Evolutionary conservation across 2,329 filamentous ascomycete genomes (phyloP).

Genomic region (Monosporascus sp.): DNA sequence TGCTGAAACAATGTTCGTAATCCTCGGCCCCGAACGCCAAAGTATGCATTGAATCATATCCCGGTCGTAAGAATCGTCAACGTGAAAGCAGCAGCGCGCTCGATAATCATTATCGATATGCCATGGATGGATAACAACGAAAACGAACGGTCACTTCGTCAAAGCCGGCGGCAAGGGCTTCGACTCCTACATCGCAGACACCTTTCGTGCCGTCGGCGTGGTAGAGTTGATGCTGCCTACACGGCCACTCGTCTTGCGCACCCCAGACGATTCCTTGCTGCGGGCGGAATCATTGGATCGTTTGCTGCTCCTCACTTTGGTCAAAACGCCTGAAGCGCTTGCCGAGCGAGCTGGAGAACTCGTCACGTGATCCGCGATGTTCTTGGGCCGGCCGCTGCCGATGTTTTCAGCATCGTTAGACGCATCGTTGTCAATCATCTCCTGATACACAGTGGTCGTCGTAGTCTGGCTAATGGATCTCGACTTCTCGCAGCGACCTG

Average conservation of each 20-base stretch:
- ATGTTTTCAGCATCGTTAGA: conserved; percentile 70
- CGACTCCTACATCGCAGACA: conserved; percentile 40
- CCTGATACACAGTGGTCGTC: conserved; percentile 65
- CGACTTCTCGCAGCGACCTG: conserved; percentile 54
- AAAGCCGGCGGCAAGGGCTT: conserved; percentile 10
- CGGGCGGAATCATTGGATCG: conserved; percentile 47
- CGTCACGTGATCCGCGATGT: conserved; percentile 45
- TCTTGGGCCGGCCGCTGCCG: conserved; percentile 54
- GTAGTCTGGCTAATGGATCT: conserved; percentile 73
- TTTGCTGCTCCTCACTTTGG: conserved; percentile 62
- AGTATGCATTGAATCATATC: conserved; percentile 38
- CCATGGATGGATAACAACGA: conserved; percentile 13
- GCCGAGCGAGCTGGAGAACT: conserved; percentile 41
- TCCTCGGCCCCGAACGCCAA: conserved; percentile 33
- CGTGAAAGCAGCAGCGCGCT: conserved; percentile 27
- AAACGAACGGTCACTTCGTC: conserved; percentile 15
- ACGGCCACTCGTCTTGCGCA: conserved; percentile 63
- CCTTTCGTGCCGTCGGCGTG: conserved; percentile 46
- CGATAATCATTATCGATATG: conserved; percentile 17
- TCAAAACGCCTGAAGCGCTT: conserved; percentile 52
- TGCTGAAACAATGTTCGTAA: too few relatives aligned
- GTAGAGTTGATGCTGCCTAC: conserved; percentile 51
- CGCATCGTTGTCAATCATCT: conserved; percentile 60
- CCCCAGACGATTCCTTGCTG: conserved; percentile 46
- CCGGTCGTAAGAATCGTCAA: conserved; percentile 40